Base-by-base conservation (phyloP, 2,329 filamentous ascomycete genomes). In the Ascomycota sp. region DNA sequence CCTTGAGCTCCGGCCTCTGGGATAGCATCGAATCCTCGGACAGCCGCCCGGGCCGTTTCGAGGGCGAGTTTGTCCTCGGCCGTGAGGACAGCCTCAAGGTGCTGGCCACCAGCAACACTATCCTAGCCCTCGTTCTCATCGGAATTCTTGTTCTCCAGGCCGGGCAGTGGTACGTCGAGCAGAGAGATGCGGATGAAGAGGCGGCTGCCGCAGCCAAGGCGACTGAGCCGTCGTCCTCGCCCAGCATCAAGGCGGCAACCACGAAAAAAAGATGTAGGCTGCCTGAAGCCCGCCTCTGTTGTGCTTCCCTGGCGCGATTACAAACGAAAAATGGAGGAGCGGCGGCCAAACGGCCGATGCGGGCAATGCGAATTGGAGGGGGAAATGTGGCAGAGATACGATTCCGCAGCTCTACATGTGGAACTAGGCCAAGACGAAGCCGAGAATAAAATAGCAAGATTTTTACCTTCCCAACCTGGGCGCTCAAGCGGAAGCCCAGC, bases 121-220 rank as follows among this genome's bases (percentile, higher is more conserved):
- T 98, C 48, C 56, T 95, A 33, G 89, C 86, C 23, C 65, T 98
- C 27, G 82, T 98, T 20, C 57, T 98, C 31, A 75, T 95, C 3
- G 89, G 89, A 5, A 80, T 98, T 8, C 51, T 98, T 39, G 80
- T 94, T 22, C 57, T 98, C 46, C 89, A 98, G 68, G 82, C 82
- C 13, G 89, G 89, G 8, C 82, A 95, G 65, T 95, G 86, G 89
- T 98, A 98, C 57, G 89, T 89, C 19, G 85, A 95, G 65, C 68
- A 80, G 48, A 91, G 91, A 58, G 85, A 95, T 54, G 65, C 65
- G 45, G 77, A 85, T 49, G 85, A 94, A 52, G 63, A 67, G 32
- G 70, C 69, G 45, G 66, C 70, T 47, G 63, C 75, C 38, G 67
- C 69, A 45, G 65, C 69, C 47, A 38, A 43, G 45, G 40, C 42